Base-by-base conservation (phyloP, 1,284 basidiomycete species). In the Ganoderma sinense region DNA sequence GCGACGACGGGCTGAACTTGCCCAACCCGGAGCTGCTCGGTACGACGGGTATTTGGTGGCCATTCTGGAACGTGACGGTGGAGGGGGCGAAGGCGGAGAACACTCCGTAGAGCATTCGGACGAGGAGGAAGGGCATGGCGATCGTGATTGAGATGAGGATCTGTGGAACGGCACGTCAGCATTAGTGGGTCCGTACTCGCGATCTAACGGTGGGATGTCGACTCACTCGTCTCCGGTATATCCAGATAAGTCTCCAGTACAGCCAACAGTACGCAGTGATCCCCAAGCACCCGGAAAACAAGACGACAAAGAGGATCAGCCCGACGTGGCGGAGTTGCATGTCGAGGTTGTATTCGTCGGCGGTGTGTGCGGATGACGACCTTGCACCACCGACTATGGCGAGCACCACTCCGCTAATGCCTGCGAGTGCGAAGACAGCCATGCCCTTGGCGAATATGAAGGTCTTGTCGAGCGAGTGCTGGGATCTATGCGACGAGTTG, bases 41-140 rank as follows among this genome's bases (percentile, higher is more conserved):
- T 5, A 2, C 43, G 31, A 65, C 69, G 48, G 48, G 23, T 26
- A 51, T 26, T 26, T 65, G 51, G 3, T 70, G n/a, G 10, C 73
- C 75, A 36, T 73, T 56, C 20, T 26, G 51, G 64, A 75, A 62
- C 26, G 51, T 39, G 43, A 66, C 16, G 36, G 61, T 48, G 11
- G 62, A 31, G 2, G 78, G 76, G 13, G 75, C 70, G 77, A 83
- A 90, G 8, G 86, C 84, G 55, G 86, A 82, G 56, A 92, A 82
- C 41, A 89, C 78, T 41, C 82, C 80, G 75, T 89, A 89, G 8
- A 88, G 81, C 48, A 87, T 81, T 48, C 91, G 88, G 41, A 87
- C 84, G 14, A 84, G 86, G 51, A 92, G 81, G 78, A 91, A 87
- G 16, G 89, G 89, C 18, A 91, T 78, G 5, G 87, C 87, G 63